Evolutionary conservation across 108 stramenopile genomes (phyloP), one percentile per base, ranked within the genome.

Genomic region (Nannochloropsis salina): DNA sequence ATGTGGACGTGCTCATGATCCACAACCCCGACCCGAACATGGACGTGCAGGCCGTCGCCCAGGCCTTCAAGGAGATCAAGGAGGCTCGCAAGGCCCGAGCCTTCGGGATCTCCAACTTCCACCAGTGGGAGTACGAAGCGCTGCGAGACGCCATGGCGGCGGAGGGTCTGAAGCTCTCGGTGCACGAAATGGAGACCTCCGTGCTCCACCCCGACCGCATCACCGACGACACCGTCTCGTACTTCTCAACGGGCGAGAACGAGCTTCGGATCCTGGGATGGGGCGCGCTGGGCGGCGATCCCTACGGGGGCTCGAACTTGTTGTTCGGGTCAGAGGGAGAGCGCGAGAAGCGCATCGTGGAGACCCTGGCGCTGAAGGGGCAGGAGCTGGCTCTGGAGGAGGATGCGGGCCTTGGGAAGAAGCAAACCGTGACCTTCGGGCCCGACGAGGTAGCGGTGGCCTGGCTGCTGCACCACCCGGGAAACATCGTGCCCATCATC

Each of bases 21-120:
- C 61, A 74, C 61, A 74, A 74, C 61, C 61, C 61, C 61, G 61
- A 74, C 61, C 61, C 61, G 3, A 74, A 74, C 8, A 74, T 74
- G 61, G 61, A 74, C 61, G 61, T 74, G 8, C 4, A 74, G 61
- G 61, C 61, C 61, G n/a, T 74, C 61, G 61, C 61, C 8, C 15
- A 74, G 61, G 61, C 61, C 61, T 74, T 74, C 61, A 74, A 74
- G 61, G 61, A 74, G 61, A 74, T 74, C 61, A 74, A 74, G 61
- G 61, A 6, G 6, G 61, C 61, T 15, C 20, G 61, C 5, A 74
- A 74, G 2, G 61, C 61, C 61, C 15, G n/a, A n/a, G 61, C 61
- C 20, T 74, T 74, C 8, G 61, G 61, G 2, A 74, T 74, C 61
- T 74, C 61, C 0, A 74, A 74, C 61, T 74, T 74, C 8, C 61